A percentile compares a stretch with the other conserved stretches of the same genome.
These are phyloP conservation scores for Tolypocladium sp. DNA, from an alignment of 2,329 filamentous ascomycete genomes.

Conservation along the genomic window DNA sequence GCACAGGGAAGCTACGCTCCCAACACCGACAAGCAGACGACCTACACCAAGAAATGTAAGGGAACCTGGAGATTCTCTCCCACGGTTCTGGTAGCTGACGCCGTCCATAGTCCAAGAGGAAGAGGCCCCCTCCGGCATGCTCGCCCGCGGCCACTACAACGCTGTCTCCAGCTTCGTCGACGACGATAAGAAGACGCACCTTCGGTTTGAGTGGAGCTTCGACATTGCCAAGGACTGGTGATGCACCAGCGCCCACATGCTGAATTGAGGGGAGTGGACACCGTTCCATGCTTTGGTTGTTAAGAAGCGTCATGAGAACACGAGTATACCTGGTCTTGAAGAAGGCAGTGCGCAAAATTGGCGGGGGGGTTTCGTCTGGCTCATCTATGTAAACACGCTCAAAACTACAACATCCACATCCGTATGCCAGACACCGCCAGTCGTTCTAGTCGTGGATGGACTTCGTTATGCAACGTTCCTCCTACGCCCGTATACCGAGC, in stretches of 20 bases:
- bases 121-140: constrained; percentile 84
- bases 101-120: constrained; percentile 68
- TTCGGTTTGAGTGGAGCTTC: constrained; percentile 93
- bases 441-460: not conserved
- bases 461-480: not conserved
- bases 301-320: constrained; percentile 10
- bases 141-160: constrained; percentile 83
- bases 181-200: constrained; percentile 84
- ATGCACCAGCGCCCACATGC: constrained; percentile 2
- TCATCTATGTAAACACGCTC: not conserved
- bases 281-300: constrained; percentile 1
- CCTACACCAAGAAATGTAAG: constrained; percentile 90
- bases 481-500: not conserved
- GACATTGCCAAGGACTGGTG: constrained; percentile 97
- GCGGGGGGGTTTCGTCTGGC: not conserved
- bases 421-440: not conserved
- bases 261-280: not conserved
- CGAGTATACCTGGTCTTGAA: constrained; percentile 5
- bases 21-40: constrained; percentile 76
- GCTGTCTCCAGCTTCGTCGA: constrained; percentile 87
- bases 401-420: not conserved
- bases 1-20: constrained; percentile 81
- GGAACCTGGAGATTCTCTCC: constrained; percentile 6
- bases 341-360: not conserved
- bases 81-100: not conserved